Base-by-base conservation (phyloP, 768 basidiomycete species). In the Lentinula lateritia region DNA sequence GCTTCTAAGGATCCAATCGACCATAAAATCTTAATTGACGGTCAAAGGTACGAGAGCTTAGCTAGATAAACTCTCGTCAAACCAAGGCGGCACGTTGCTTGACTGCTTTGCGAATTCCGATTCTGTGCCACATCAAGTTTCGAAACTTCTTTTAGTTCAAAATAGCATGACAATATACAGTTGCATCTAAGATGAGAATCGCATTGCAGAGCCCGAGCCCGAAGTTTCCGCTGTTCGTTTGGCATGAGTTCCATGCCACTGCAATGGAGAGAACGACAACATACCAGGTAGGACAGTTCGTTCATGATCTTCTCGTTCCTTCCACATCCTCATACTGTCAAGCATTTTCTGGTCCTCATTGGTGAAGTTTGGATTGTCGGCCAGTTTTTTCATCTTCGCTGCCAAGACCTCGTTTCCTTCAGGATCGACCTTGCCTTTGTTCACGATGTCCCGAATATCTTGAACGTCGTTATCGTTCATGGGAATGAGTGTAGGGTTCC, bases 401-500 rank as follows among this genome's bases (percentile, higher is more conserved):
- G 80, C 70, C 52, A 77, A 70, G 55, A 73, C 73, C 65, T 82
- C 78, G 20, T 79, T 75, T 34, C 70, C 69, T 1, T 74, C 70
- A 15, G 71, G 70, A 5, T 80, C 78, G 7, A 73, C 67, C 63
- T 78, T 83, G 62, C 46, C 46, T 48, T 48, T 48, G 10, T 48
- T 48, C 7, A 48, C 46, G 6, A 48, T 72, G 53, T 87, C 83
- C 45, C 90, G 84, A 45, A 92, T 77, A 63, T 91, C 90, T 74
- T 92, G 88, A 35, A 93, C 87, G 70, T 93, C 92, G 20, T 78
- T 71, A 71, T 92, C 90, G 63, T 78, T 83, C 83, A 93, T 85
- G 28, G 81, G 82, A 65, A 93, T 89, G 60, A 89, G 46, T 20
- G 46, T 48, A 5, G 92, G 90, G 20, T 81, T 79, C 53, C 91